Evolutionary conservation across 805 yeast species (phyloP).

Genomic region (Wickerhamiella siamensis): DNA sequence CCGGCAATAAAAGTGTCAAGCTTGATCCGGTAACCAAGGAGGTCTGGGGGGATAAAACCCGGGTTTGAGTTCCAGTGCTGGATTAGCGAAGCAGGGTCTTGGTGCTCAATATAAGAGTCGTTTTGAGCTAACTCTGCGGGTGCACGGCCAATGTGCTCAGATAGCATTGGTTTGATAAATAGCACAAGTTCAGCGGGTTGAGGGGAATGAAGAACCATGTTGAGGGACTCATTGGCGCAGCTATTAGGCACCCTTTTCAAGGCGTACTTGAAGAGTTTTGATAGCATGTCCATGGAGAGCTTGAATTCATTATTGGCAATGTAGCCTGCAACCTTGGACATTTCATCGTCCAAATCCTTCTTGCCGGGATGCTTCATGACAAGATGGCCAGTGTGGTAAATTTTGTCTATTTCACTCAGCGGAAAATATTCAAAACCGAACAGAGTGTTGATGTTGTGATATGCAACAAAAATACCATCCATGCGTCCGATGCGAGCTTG

Average conservation of each 20-base stretch:
- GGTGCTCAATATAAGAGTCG: background rate
- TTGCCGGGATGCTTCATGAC: constrained; percentile 10
- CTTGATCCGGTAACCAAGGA: constrained; percentile 14
- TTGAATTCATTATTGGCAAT: constrained; percentile 61
- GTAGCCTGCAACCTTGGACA: constrained; percentile 26
- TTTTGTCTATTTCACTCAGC: constrained; percentile 51
- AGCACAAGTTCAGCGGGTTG: constrained; percentile 17
- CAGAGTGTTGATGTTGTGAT: constrained; percentile 64
- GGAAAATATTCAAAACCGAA: constrained; percentile 89
- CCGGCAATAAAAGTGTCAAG: constrained; percentile 16
- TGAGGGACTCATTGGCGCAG: constrained; percentile 8
- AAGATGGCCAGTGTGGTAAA: constrained; percentile 36
- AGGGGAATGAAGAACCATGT: constrained; percentile 15
- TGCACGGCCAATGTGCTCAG: constrained; percentile 14
- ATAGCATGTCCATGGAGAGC: constrained; percentile 40
- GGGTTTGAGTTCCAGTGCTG: constrained; percentile 8
- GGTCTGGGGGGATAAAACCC: constrained; percentile 13
- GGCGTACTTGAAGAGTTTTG: constrained; percentile 31
- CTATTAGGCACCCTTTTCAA: constrained; percentile 14
- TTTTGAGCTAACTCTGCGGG: constrained; percentile 13
- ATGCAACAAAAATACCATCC: constrained; percentile 93
- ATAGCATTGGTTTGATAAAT: constrained; percentile 21
- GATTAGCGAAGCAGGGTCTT: constrained; percentile 13
- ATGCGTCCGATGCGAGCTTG: constrained; percentile 92
- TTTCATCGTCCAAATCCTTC: constrained; percentile 16